phyloP scores from a whole-genome alignment of 2,329 filamentous ascomycete genomes.

The Pezicula neosporulosa region DNA sequence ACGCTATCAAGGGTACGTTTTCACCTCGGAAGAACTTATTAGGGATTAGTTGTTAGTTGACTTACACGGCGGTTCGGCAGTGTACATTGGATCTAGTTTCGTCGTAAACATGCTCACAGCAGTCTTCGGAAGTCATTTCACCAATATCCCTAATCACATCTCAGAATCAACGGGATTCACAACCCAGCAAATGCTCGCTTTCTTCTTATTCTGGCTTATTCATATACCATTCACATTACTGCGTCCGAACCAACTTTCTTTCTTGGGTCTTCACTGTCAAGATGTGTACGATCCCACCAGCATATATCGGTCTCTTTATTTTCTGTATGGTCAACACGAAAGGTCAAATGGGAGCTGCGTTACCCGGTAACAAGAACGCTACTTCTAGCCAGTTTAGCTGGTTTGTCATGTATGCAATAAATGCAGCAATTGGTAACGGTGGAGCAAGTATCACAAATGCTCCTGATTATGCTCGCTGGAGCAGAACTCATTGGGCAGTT shows the following conservation, averaged over 20 bases:
- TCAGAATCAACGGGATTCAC: conserved; percentile 30
- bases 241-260: conserved; percentile 35
- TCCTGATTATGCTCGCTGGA: conserved; percentile 38
- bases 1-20: conserved; percentile 25
- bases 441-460: conserved; percentile 33
- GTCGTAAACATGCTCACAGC: conserved; percentile 30
- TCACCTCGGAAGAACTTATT: background rate
- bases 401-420: conserved; percentile 31
- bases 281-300: conserved; percentile 29
- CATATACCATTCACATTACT: conserved; percentile 35
- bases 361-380: conserved; percentile 8
- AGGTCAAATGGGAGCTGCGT: conserved; percentile 22
- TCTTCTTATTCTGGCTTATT: conserved; percentile 35
- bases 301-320: conserved; percentile 29
- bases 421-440: conserved; percentile 25
- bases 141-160: conserved; percentile 29
- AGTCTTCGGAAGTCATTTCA: conserved; percentile 28
- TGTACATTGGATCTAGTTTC: conserved; percentile 24
- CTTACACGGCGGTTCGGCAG: conserved; percentile 9
- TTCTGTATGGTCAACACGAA: conserved; percentile 31
- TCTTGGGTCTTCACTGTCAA: conserved; percentile 38
- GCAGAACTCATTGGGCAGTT: conserved; percentile 28
- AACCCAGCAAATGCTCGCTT: conserved; percentile 31
- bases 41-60: background rate
- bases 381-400: conserved; percentile 13